Evolutionary conservation across 495 filamentous ascomycete species (phyloP), one percentile per base, ranked within the genome.

Genomic region (Penicillium paxilli): DNA sequence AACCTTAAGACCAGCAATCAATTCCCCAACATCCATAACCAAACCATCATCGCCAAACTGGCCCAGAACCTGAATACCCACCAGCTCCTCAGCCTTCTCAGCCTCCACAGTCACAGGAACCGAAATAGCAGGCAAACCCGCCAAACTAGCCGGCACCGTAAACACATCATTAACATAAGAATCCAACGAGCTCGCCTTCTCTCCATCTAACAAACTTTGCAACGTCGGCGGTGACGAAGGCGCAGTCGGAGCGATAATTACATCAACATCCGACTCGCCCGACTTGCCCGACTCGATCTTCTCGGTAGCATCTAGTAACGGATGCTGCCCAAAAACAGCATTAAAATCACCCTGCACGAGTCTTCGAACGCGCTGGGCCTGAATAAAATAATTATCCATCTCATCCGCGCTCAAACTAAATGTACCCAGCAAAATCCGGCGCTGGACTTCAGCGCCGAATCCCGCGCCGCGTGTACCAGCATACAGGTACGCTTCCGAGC

Each of bases 371-470:
- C 84, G 84, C 67, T 99, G 94, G 47, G 94, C 94, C 67, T 96
- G 84, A 47, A 96, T 83, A 67, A 99, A 99, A 68, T 98, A 97
- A 64, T 98, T 98, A 62, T 96, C 88, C 54, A 95, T 95, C 10
- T 91, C 91, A 56, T 87, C 84, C 1, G 94, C 91, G 71, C 90
- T 96, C 46, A 99, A 77, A 30, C 87, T 92, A 59, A 96, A 99
- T 6, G 93, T 85, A 11, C 94, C 94, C 2, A 98, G 83, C 19
- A 98, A 66, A 51, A 98, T 96, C 7, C 94, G 81, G 47, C 89
- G 74, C 61, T 87, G 84, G 5, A 96, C 94, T 67, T 99, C 94
- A 4, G 79, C 70, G 2, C 95, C 94, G 54, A 99, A 92, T 0
- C 85, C 83, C 28, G 74, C 62, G 7, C 84, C 86, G 25, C 94